Evolutionary conservation across 345 rosid genomes (phyloP).

Genomic region (Salix arbutifolia): DNA sequence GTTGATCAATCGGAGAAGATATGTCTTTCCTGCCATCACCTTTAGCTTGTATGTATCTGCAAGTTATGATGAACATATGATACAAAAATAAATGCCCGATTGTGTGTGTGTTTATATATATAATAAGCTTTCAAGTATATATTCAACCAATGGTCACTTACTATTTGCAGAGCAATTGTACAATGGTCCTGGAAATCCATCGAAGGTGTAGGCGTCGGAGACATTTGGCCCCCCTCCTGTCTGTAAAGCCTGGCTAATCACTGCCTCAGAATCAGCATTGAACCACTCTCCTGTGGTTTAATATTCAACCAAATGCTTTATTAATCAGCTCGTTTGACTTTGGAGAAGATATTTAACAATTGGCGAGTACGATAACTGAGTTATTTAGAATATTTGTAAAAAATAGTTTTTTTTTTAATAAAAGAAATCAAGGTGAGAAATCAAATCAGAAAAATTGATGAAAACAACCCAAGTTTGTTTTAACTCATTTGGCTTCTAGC

Average conservation of each 20-base stretch:
- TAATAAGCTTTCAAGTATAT: too few species aligned
- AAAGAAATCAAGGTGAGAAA: too few species aligned
- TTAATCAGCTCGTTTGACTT: neutral
- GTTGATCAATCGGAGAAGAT: constrained; percentile 66
- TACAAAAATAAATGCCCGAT: too few species aligned
- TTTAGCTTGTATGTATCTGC: constrained; percentile 61
- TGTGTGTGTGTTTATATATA: too few species aligned
- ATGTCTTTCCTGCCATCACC: constrained; percentile 67
- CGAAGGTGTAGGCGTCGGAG: constrained; percentile 68
- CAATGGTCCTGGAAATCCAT: constrained; percentile 77
- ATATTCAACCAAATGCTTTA: neutral
- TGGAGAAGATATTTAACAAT: neutral
- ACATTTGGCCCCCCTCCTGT: constrained; percentile 69
- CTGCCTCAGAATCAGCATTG: constrained; percentile 58
- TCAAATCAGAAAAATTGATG: too few species aligned
- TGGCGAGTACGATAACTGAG: too few species aligned
- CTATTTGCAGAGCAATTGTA: constrained; percentile 69
- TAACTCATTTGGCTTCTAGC: too few species aligned
- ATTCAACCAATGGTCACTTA: neutral
- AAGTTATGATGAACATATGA: neutral
- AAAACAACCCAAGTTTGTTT: too few species aligned
- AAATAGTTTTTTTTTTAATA: too few species aligned
- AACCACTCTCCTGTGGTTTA: constrained; percentile 65
- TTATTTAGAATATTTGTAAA: too few species aligned
- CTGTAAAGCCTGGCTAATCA: constrained; percentile 57